A percentile compares a stretch with the other conserved stretches of the same genome.
Evolutionary conservation across 1,284 basidiomycete genomes (phyloP).

Genomic region (Exsudoporus floridanus): DNA sequence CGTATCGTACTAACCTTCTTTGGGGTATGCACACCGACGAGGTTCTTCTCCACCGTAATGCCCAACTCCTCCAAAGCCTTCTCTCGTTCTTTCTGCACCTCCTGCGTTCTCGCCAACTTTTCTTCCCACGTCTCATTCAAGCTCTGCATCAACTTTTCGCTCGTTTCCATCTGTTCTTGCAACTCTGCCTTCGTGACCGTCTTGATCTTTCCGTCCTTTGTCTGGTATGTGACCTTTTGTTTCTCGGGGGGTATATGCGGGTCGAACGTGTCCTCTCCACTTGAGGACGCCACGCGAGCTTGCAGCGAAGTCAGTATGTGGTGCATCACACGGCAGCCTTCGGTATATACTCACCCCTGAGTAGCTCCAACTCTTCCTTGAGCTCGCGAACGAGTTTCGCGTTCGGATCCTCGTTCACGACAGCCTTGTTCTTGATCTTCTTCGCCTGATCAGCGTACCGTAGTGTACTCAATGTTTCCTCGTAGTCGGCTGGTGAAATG

Average conservation of each 20-base stretch:
- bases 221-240: conserved; percentile 94
- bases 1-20: conserved; percentile 66
- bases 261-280: conserved; percentile 79
- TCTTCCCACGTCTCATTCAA: conserved; percentile 99
- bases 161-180: conserved; percentile 94
- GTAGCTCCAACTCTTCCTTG: conserved; percentile 94
- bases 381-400: conserved; percentile 97
- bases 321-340: not conserved
- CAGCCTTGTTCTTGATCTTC: conserved; percentile 99
- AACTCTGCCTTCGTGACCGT: conserved; percentile 96
- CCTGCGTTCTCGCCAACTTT: conserved; percentile 89
- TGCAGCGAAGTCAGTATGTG: conserved; percentile 11
- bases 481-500: conserved; percentile 96
- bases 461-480: conserved; percentile 93
- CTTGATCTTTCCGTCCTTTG: conserved; percentile 91
- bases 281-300: conserved; percentile 70
- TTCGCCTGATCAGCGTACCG: conserved; percentile 98
- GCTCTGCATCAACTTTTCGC: conserved; percentile 95
- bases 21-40: conserved; percentile 97
- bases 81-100: conserved; percentile 95
- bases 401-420: conserved; percentile 99
- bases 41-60: conserved; percentile 95
- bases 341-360: conserved; percentile 57
- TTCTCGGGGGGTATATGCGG: conserved; percentile 88
- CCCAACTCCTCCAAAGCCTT: conserved; percentile 96